Evolutionary conservation across 306 rosid genomes (phyloP).

Genomic region (Fagus crenata): DNA sequence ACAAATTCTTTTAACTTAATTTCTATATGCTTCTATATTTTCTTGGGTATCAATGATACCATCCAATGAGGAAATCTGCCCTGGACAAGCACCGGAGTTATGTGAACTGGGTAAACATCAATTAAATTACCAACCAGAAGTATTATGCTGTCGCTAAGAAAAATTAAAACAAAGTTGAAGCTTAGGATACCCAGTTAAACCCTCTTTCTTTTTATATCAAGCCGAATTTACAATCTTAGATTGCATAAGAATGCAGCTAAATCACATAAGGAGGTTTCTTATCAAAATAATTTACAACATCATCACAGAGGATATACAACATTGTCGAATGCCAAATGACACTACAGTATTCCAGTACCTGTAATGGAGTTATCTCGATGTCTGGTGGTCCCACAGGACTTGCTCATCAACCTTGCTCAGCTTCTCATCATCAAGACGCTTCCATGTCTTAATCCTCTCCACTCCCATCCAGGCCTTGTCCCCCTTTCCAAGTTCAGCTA

Average conservation of each 20-base stretch:
- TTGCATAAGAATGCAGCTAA: not conserved
- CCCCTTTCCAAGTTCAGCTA: constrained; percentile 66
- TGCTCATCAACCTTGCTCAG: constrained; percentile 80
- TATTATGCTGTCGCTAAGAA: not conserved
- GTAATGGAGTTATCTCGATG: constrained; percentile 15
- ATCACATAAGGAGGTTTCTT: not conserved
- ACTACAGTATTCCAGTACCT: not conserved
- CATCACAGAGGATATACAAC: not conserved
- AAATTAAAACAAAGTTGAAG: not conserved
- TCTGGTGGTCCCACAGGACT: constrained; percentile 52
- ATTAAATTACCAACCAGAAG: not conserved
- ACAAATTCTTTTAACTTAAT: too few relatives aligned
- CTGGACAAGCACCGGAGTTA: not conserved
- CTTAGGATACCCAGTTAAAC: not conserved
- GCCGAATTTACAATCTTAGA: not conserved
- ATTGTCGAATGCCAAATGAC: constrained; percentile 2
- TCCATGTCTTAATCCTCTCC: constrained; percentile 77
- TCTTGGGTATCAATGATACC: not conserved
- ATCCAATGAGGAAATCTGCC: not conserved
- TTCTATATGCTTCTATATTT: too few relatives aligned
- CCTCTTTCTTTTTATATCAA: not conserved
- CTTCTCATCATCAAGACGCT: constrained; percentile 74
- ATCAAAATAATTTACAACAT: not conserved
- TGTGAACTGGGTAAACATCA: not conserved
- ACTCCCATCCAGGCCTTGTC: constrained; percentile 58